Base-by-base conservation (phyloP, 768 basidiomycete species). In the Mycena rosella region DNA sequence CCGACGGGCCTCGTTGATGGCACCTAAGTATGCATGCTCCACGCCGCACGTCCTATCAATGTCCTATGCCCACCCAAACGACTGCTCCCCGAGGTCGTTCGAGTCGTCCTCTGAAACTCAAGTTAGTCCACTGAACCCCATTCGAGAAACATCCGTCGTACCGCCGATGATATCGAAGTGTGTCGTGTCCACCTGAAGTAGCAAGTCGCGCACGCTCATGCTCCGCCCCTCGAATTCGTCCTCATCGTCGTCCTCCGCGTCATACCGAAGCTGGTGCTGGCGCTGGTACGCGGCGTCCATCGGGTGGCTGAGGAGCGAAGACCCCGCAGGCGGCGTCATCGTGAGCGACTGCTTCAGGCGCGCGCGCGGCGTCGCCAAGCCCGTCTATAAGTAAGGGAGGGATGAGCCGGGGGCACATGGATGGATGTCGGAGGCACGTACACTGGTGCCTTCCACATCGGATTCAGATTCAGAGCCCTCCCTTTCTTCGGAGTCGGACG, bases 181-280 rank as follows among this genome's bases (percentile, higher is more conserved):
- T 27, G 78, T 77, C 15, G 78, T 76, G 56, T 83, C 83, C 13
- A 81, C 78, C 57, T 71, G 76, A 63, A 85, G 69, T 59, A 87
- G 70, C 30, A 87, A 82, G 68, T 86, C 85, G 14, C 81, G 81
- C 32, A 87, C 76, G 24, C 84, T 86, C 81, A 86, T 81, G 69
- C 86, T 87, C 8, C 77, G 78, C 17, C 73, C 81, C 64, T 85
- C 59, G 47, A 56, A 56, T 4, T 36, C 60, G 51, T 76, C 75
- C n/a, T 62, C 72, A 36, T 79, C 76, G 17, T 73, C 74, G n/a
- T 71, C 65, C 13, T 73, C 79, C 20, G 67, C 73, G 5, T 65
- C 65, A 17, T 65, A n/a, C n/a, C n/a, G n/a, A n/a, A n/a, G n/a
- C n/a, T n/a, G n/a, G n/a, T n/a, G n/a, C n/a, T n/a, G n/a, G n/a